Evolutionary conservation across 352 stramenopile species (phyloP), one percentile per base, ranked within the genome.

Genomic region (Pythium brachiatum): DNA sequence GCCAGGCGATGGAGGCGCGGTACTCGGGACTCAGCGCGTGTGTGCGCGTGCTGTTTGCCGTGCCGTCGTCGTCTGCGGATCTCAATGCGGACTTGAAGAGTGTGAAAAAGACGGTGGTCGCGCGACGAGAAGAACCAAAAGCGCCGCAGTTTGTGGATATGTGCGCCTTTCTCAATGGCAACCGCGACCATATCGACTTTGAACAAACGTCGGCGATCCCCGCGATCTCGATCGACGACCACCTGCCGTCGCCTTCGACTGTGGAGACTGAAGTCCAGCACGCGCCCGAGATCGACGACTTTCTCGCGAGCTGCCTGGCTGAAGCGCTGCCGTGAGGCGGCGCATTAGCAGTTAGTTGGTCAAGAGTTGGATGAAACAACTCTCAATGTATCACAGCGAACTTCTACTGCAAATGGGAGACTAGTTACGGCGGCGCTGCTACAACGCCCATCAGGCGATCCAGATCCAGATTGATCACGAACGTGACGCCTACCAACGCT

Each of bases 111-210:
- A 48, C 41, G n/a, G 41, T 48, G 3, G 18, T 20, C 3, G 41
- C 20, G 1, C 20, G 41, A 27, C 41, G 41, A n/a, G n/a, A 4
- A 5, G 41, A 48, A n/a, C n/a, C 6, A 2, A 48, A 48, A 4
- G 41, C 4, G 2, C n/a, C 18, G 41, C 41, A 48, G 41, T 27
- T 27, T n/a, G 41, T 48, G 18, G 41, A 48, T 8, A 48, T 48
- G 41, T 48, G 41, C 41, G 41, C 41, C 41, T 48, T 48, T 8
- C 41, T 48, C 41, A 48, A 48, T 8, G 12, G 41, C 41, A 48
- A 48, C 20, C 41, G 41, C 20, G 41, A 48, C 6, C 41, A 48
- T 8, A 27, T 48, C 20, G 41, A 48, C 41, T n/a, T 48, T 4
- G 20, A 48, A 8, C 41, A 48, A 20, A 48, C n/a, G 5, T 48